Evolutionary conservation across 2,329 filamentous ascomycete species (phyloP).

Genomic region (Hyphodiscus sp.): DNA sequence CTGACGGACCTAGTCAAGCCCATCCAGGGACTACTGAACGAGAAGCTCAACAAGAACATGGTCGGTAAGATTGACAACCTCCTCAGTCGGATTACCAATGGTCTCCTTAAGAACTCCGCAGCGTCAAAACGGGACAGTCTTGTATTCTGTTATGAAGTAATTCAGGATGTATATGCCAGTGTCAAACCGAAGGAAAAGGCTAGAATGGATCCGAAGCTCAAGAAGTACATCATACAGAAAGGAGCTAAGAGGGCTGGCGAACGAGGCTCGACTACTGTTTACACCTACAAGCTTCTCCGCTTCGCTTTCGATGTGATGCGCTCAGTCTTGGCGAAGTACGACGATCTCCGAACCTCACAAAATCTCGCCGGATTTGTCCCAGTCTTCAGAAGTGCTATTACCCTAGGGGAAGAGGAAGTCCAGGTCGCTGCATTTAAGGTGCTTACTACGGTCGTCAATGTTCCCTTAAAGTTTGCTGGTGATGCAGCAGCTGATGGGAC

Average conservation of each 20-base stretch:
- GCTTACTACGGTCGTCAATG: constrained; percentile 77
- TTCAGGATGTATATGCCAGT: constrained; percentile 75
- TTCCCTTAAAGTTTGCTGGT: constrained; percentile 66
- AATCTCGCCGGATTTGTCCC: constrained; percentile 85
- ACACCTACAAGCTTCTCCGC: constrained; percentile 79
- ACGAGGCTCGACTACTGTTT: constrained; percentile 66
- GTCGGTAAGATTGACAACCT: constrained; percentile 88
- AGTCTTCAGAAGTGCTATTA: constrained; percentile 78
- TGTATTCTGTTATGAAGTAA: constrained; percentile 92
- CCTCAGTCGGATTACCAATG: constrained; percentile 73
- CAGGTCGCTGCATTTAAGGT: constrained; percentile 82
- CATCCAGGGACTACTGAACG: constrained; percentile 68
- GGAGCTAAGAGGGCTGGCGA: constrained; percentile 69
- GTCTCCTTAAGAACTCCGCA: constrained; percentile 74
- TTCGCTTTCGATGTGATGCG: constrained; percentile 86
- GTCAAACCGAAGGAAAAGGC: constrained; percentile 44
- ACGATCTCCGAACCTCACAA: constrained; percentile 67
- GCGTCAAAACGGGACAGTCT: constrained; percentile 75
- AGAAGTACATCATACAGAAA: constrained; percentile 74
- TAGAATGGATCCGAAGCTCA: constrained; percentile 56
- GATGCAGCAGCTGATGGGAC: constrained; percentile 46
- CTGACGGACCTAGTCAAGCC: constrained; percentile 73
- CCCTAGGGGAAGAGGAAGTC: constrained; percentile 84
- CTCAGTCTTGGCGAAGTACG: constrained; percentile 78
- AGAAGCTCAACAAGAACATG: constrained; percentile 77